Conservation (phyloP, 1,139 yeast genomes). For the Saccharomyces hybrid region DNA sequence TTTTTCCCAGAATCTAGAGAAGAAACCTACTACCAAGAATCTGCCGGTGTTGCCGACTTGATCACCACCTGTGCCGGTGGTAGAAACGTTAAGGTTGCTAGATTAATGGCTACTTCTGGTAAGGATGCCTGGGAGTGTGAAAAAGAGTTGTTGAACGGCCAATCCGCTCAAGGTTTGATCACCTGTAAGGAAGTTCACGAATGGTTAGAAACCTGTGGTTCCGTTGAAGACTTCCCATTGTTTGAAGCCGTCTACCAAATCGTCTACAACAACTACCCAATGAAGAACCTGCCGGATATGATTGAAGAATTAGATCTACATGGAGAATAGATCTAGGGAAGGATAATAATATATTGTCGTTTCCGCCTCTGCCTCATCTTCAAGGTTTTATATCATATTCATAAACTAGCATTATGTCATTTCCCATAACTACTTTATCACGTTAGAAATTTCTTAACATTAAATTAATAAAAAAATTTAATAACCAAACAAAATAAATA, state of each 20-base stretch:
- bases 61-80: constrained; percentile 97
- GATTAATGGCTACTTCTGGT: constrained; percentile 63
- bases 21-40: constrained; percentile 79
- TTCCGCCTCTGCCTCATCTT: background rate
- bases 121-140: constrained; percentile 75
- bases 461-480: background rate
- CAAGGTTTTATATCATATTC: constrained; percentile 1
- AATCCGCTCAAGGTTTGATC: constrained; percentile 87
- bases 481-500: background rate
- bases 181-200: constrained; percentile 88
- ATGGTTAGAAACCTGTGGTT: constrained; percentile 54
- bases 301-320: constrained; percentile 39
- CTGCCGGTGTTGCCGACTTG: constrained; percentile 95
- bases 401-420: background rate
- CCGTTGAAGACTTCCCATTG: constrained; percentile 72
- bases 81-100: constrained; percentile 85
- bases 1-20: constrained; percentile 65
- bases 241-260: constrained; percentile 80
- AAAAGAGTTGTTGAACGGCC: constrained; percentile 77
- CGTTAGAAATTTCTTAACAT: background rate
- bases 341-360: background rate
- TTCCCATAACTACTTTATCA: constrained; percentile 1
- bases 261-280: constrained; percentile 62
- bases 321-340: background rate
- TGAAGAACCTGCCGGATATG: constrained; percentile 55